Evolutionary conservation across 371 early-diverging fungal genomes (phyloP), one percentile per base, ranked within the genome.

Genomic region (Cokeromyces recurvatus): DNA sequence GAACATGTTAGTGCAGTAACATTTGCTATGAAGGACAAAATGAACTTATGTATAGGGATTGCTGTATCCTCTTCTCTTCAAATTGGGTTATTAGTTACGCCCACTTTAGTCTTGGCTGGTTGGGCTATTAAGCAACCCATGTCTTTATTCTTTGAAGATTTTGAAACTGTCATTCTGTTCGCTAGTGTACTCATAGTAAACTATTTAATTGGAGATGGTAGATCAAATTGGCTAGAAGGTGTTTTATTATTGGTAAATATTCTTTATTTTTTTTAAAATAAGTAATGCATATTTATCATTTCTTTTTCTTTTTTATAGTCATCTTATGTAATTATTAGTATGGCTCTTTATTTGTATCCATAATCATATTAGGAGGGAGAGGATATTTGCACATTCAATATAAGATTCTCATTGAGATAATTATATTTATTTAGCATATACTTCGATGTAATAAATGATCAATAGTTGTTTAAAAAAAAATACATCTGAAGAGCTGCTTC

Each of bases 11-110:
- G 86, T 17, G 89, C 92, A 0, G 86, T 92, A 16, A 83, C 85
- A 2, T 82, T 87, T 31, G 91, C 95, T 1, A 77, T 89, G 64
- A 82, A 88, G 53, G 80, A 94, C 77, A 92, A 94, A 71, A 92
- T 95, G 91, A 91, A 95, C 46, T 64, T 91, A 38, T 78, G 87
- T 14, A 77, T 96, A 40, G 85, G 87, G 19, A 86, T 95, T 48
- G 92, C 95, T 16, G 64, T 94, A 11, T 94, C 94, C 1, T 90
- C 90, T 5, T 86, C 86, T 23, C 84, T 92, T 65, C 94, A 95
- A 66, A 91, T 95, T 48, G 89, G 92, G 2, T 72, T 95, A 32
- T 81, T 94, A 32, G 92, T 93, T 11, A 86, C 89, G 10, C 97
- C 95, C 3, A 57, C 92, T 16, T 64, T 89, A 38, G 93, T 93